Evolutionary conservation across 2,329 filamentous ascomycete genomes (phyloP), one percentile per base, ranked within the genome.

Genomic region (Tolypocladium pustulatum): DNA sequence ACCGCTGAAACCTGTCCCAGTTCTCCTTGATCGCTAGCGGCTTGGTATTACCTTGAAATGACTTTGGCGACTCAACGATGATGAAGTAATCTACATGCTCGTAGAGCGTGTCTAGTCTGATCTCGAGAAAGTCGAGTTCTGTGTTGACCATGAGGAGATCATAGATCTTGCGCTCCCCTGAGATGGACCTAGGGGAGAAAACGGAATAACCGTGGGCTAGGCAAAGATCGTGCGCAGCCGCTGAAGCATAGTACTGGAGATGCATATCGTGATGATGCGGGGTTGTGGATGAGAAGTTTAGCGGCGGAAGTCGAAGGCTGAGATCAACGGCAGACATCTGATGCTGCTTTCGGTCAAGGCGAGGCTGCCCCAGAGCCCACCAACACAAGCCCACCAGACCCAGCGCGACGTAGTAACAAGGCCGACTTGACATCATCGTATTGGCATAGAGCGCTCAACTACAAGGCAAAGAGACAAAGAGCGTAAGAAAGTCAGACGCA

Each of bases 101-200:
- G 59, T 80, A 79, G 20, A 85, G 76, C 3, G 81, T 81, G 64
- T 83, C 76, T 3, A 88, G 73, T 13, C 83, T 81, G 54, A 88
- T 81, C 68, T 88, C 84, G 49, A 88, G 75, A 77, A 82, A 85
- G 70, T 87, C 84, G 15, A 87, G 74, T 70, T 87, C 85, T 3
- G 76, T 80, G 63, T 84, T 85, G 64, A 87, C 71, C 75, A 86
- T 79, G 64, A 85, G 75, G 1, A 88, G 73, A 66, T 88, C 85
- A 60, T 71, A 72, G 34, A 72, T 62, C 58, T 70, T 72, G 63
- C 69, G 70, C 56, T 67, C 64, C 41, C 66, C 65, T 7, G 63
- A 59, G 7, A 56, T 51, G 30, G 65, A 58, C 40, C 46, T 54
- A 2, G 71, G 67, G 20, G 60, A 55, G 41, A 71, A 72, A 58